These are phyloP conservation scores for Tremella yokohamensis DNA, from an alignment of 768 basidiomycete genomes.

Conservation along the genomic window DNA sequence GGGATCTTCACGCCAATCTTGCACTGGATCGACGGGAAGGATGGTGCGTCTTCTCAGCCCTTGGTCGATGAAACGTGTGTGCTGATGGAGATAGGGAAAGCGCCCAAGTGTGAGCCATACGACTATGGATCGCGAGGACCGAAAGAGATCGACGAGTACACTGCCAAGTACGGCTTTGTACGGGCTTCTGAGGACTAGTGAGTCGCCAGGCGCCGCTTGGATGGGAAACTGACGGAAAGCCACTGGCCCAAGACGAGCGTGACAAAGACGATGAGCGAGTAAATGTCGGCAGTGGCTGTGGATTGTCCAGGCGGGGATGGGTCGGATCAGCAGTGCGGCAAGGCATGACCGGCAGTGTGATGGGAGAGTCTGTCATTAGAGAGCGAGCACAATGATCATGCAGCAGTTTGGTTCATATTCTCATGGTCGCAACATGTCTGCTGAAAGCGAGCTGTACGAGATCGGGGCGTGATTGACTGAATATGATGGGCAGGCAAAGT, in stretches of 20 bases:
- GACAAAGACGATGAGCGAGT: constrained; percentile 25
- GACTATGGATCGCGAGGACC: constrained; percentile 96
- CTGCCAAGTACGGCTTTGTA: constrained; percentile 71
- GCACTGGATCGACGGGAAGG: constrained; percentile 88
- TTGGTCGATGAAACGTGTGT: background rate
- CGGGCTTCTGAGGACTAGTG: constrained; percentile 69
- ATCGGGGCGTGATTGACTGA: too few species aligned
- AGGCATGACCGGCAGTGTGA: too few species aligned
- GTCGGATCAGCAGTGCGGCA: too few species aligned
- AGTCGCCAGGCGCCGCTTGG: constrained; percentile 49
- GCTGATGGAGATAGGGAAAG: constrained; percentile 23
- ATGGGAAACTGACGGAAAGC: constrained; percentile 51
- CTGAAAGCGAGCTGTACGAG: too few species aligned
- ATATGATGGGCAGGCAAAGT: too few species aligned
- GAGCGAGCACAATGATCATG: too few species aligned
- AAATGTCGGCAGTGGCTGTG: background rate
- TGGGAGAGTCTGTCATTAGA: too few species aligned
- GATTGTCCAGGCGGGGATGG: background rate
- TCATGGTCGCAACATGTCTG: too few species aligned
- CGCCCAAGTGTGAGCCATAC: constrained; percentile 72
- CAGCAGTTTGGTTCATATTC: too few species aligned
- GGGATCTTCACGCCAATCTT: constrained; percentile 67
- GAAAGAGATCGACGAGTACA: constrained; percentile 71
- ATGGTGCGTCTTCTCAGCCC: constrained; percentile 52
- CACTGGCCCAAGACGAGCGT: constrained; percentile 71